Evolutionary conservation across 2,329 filamentous ascomycete species (phyloP).

Genomic region (Bisporella sp.): DNA sequence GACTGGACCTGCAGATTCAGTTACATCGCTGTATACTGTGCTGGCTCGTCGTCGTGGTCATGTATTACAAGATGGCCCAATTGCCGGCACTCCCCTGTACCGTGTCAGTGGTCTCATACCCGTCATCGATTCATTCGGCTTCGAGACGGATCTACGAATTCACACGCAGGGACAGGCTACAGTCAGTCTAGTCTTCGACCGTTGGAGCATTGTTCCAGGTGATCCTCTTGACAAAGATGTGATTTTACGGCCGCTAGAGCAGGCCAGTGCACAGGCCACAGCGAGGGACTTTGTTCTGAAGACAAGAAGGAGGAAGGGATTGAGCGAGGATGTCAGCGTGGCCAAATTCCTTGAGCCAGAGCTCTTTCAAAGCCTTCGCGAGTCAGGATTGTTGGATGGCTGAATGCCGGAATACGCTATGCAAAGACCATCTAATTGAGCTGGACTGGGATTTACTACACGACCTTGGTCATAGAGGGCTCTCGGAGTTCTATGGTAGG

Average conservation of each 20-base stretch:
- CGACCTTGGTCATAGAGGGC: no score
- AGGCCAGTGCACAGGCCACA: conserved; percentile 79
- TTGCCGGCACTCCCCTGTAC: conserved; percentile 91
- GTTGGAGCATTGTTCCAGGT: conserved; percentile 92
- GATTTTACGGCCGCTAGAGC: conserved; percentile 75
- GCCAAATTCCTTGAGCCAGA: conserved; percentile 96
- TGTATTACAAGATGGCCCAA: conserved; percentile 87
- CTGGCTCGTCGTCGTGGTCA: conserved; percentile 84
- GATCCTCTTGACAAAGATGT: conserved; percentile 89
- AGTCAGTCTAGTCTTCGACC: conserved; percentile 87
- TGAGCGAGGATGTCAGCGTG: conserved; percentile 92
- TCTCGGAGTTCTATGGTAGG: no score
- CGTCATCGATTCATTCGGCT: conserved; percentile 95
- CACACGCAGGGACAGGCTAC: conserved; percentile 91
- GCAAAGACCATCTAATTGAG: no score
- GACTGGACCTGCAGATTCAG: conserved; percentile 84
- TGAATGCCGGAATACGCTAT: conserved; percentile 4
- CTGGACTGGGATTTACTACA: no score
- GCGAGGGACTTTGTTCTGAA: conserved; percentile 96
- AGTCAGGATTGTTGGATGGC: conserved; percentile 77
- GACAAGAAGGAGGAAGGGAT: conserved; percentile 84
- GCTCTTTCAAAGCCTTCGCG: conserved; percentile 79
- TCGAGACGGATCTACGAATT: conserved; percentile 94
- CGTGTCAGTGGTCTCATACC: conserved; percentile 85
- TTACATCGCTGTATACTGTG: conserved; percentile 85